These are phyloP conservation scores for Lentinula guzmanii DNA, from an alignment of 768 basidiomycete species.

Conservation along the genomic window DNA sequence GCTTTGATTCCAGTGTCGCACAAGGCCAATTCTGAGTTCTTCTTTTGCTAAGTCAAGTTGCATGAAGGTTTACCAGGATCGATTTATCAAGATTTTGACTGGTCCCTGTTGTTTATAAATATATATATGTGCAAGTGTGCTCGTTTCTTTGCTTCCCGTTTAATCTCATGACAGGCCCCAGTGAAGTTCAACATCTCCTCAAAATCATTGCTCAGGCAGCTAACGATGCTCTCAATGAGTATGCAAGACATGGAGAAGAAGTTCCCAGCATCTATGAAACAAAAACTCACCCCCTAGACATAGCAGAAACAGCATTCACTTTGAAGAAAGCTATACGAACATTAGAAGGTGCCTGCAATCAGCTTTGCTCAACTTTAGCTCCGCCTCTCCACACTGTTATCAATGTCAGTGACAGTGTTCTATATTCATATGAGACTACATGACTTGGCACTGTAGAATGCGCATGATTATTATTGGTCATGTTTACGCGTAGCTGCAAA, in stretches of 20 bases:
- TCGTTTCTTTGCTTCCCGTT: too few relatives aligned
- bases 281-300: conserved; percentile 20
- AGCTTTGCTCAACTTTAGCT: conserved; percentile 26
- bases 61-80: too few relatives aligned
- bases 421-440: not conserved
- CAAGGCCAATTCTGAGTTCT: too few relatives aligned
- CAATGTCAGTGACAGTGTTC: conserved; percentile 19
- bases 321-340: conserved; percentile 20
- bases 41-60: too few relatives aligned
- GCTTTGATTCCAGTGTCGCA: too few relatives aligned
- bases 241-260: conserved; percentile 18
- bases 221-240: conserved; percentile 24
- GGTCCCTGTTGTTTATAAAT: too few relatives aligned
- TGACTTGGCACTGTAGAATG: not conserved
- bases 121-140: too few relatives aligned
- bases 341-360: conserved; percentile 29
- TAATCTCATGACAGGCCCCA: not conserved
- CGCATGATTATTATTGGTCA: not conserved
- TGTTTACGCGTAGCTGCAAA: not conserved
- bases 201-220: conserved; percentile 24
- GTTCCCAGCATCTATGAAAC: conserved; percentile 23
- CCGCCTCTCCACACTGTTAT: conserved; percentile 23
- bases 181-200: conserved; percentile 12
- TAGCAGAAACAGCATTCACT: conserved; percentile 13
- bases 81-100: too few relatives aligned